Evolutionary conservation across 768 basidiomycete species (phyloP), one percentile per base, ranked within the genome.

Genomic region (Termitomyces sp.): DNA sequence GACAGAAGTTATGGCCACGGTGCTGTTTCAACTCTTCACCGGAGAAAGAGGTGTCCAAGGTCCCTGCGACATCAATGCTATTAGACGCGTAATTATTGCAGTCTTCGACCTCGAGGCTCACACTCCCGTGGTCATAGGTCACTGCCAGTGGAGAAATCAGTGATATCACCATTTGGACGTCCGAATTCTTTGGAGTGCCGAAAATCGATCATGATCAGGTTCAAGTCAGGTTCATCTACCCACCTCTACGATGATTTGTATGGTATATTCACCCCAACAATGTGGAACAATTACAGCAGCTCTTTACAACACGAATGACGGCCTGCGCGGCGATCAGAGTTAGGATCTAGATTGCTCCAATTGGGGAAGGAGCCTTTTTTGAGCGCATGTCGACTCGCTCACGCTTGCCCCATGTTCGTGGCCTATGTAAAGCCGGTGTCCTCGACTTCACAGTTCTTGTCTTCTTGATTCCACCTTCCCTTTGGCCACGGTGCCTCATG

Each of bases 271-370:
- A 36, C 34, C 37, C 51, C 51, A 28, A 52, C 16, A 39, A 26
- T 29, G 13, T 41, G 24, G 51, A 18, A 4, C 15, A 31, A 24
- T 9, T 12, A n/a, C 9, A 4, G 31, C 20, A 22, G 9, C 9
- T 22, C 13, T 10, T 29, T 31, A 10, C 18, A n/a, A 52, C 37
- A 7, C 37, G 26, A 37, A 15, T 34, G 26, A 28, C 22, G 49
- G 39, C 39, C 37, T 41, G n/a, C n/a, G 6, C 51, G 53, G 53
- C 29, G 53, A 54, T 54, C 53, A 54, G 45, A 54, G 42, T 54
- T 44, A 33, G 18, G 24, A 54, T 54, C 53, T 33, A 22, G 42
- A 54, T 54, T 26, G 15, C 29, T 42, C 44, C 24, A 10, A 42
- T 8, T 29, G 52, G 52, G 29, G 42, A 54, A 36, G 28, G 6